Evolutionary conservation across 495 filamentous ascomycete species (phyloP), one percentile per base, ranked within the genome.

Genomic region (Talaromyces borbonicus): DNA sequence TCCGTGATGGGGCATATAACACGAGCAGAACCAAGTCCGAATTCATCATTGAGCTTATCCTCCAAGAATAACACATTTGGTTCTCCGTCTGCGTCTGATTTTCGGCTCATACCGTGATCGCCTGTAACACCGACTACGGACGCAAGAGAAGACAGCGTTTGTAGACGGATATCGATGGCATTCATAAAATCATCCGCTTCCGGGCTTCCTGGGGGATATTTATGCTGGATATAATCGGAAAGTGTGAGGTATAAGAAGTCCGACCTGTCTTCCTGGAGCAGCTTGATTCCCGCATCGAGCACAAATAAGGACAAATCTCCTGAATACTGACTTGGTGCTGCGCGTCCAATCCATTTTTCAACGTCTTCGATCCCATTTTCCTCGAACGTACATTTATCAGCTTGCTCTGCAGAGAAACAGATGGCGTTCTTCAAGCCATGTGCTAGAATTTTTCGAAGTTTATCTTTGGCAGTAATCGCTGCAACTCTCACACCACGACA

Each of bases 221-320:
- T 64, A 40, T 67, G 60, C 40, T 66, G 62, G 8, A 67, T 47
- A 23, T 50, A 66, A 36, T 67, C 62, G 3, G 65, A 67, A 1
- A 68, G 49, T n/a, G 65, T 67, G 37, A 68, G 43, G 33, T 69
- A 67, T 23, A 63, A 49, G 22, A 69, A 53, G 36, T 69, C 65
- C 1, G 63, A 55, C 18, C 50, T 49, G 3, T 47, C 43, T 29
- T 68, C 62, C 29, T 62, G 35, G 4, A 69, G 49, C 19, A 67
- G 41, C 38, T 62, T 63, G 12, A 65, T 49, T 15, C 63, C 63
- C n/a, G 63, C 57, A 49, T 67, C 63, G 14, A 67, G 50, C 1
- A 65, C 63, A 25, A 59, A 67, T 9, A 67, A 30, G 4, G 63
- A 67, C 32, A 67, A 45, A 8, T 62, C 58, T 0, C 51, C 59